These are phyloP conservation scores for Colletotrichum magnum DNA, from an alignment of 2,329 filamentous ascomycete species.

Conservation along the genomic window DNA sequence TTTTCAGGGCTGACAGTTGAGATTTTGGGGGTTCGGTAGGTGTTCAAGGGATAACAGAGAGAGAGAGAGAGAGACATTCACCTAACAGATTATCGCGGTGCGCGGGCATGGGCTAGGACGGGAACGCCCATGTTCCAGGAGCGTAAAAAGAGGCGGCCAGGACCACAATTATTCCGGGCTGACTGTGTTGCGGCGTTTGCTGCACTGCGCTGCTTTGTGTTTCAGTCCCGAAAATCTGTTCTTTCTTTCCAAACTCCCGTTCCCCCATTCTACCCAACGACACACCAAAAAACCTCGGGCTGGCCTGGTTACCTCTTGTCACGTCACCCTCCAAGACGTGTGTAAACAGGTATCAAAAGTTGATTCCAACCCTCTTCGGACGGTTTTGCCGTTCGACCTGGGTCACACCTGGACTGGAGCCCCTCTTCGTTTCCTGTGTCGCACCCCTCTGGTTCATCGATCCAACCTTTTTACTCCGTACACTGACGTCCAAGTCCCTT, in stretches of 20 bases:
- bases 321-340: constrained; percentile 3
- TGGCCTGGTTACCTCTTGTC: no score
- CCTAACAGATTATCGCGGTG: neutral
- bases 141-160: neutral
- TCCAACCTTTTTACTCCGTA: constrained; percentile 1
- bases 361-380: neutral
- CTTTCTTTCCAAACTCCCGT: neutral
- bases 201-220: neutral
- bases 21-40: no score
- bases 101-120: neutral
- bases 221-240: constrained; percentile 12
- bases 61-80: constrained; percentile 9
- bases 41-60: neutral
- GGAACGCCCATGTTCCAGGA: constrained; percentile 29
- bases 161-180: neutral
- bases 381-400: constrained; percentile 25
- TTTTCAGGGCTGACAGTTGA: neutral
- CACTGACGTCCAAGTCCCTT: neutral
- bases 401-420: constrained; percentile 27
- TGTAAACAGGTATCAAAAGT: neutral
- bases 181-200: neutral
- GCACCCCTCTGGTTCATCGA: constrained; percentile 9
- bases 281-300: neutral
- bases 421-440: neutral
- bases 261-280: neutral